phyloP scores from a whole-genome alignment of 129 eudicot genomes.

The Glebionis coronaria region DNA sequence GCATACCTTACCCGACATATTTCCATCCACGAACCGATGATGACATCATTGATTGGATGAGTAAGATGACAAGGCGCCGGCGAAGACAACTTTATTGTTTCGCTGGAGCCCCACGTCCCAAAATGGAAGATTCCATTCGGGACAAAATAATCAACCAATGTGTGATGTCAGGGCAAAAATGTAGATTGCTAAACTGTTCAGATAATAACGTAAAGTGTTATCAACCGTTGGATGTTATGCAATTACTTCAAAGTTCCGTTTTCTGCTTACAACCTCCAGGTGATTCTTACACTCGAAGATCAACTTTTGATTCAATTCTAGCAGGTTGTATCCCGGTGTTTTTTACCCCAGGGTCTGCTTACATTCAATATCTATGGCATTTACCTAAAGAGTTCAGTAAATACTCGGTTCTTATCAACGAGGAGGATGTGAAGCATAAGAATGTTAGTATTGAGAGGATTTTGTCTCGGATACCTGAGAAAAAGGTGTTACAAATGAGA shows the following conservation, averaged over 20 bases:
- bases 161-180: constrained; percentile 13
- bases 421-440: constrained; percentile 47
- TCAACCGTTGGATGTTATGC: constrained; percentile 61
- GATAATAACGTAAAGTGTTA: constrained; percentile 40
- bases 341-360: constrained; percentile 81
- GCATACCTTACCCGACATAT: constrained; percentile 80
- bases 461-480: constrained; percentile 34
- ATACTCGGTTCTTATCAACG: constrained; percentile 71
- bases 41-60: constrained; percentile 57
- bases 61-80: constrained; percentile 36
- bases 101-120: constrained; percentile 69
- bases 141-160: constrained; percentile 58
- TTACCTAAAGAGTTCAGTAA: constrained; percentile 52
- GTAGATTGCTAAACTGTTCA: constrained; percentile 52
- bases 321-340: constrained; percentile 97
- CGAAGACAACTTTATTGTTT: constrained; percentile 48
- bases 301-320: constrained; percentile 64
- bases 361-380: constrained; percentile 84
- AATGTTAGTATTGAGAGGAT: constrained; percentile 51
- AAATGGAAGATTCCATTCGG: constrained; percentile 51
- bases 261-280: constrained; percentile 91
- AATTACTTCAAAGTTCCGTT: constrained; percentile 45
- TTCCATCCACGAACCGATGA: constrained; percentile 70
- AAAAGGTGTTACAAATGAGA: constrained; percentile 39
- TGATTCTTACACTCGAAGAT: constrained; percentile 40